Conservation (phyloP, 106 monocot genomes). For the Ottelia alismoides region DNA sequence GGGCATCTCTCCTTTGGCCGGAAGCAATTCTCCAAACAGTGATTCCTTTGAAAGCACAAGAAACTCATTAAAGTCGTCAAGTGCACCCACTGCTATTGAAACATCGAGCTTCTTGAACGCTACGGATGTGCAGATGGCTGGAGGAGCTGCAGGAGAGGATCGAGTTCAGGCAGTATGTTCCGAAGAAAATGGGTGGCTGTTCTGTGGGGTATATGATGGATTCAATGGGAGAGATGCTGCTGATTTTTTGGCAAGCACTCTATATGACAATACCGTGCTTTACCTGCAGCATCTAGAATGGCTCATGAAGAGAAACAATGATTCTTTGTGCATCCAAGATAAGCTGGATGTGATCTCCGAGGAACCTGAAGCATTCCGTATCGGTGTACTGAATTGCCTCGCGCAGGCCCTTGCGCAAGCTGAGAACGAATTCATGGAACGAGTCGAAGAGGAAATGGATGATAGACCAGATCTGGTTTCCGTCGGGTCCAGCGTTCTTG, state of each 20-base stretch:
- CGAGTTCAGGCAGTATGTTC: conserved; percentile 90
- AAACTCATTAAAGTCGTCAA: conserved; percentile 17
- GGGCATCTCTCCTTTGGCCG: conserved; percentile 21
- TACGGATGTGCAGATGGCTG: conserved; percentile 61
- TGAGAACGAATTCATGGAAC: conserved; percentile 67
- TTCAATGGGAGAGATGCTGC: conserved; percentile 94
- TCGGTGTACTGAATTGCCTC: conserved; percentile 52
- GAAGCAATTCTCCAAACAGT: conserved; percentile 23
- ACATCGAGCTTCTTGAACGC: conserved; percentile 63
- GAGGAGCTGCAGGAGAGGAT: conserved; percentile 93
- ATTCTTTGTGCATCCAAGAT: neutral
- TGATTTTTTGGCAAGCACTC: conserved; percentile 62
- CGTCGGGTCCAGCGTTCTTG: conserved; percentile 62
- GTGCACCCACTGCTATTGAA: conserved; percentile 28
- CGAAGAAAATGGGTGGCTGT: conserved; percentile 74
- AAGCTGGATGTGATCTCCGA: neutral
- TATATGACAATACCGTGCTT: conserved; percentile 54
- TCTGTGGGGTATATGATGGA: conserved; percentile 91
- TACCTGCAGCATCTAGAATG: conserved; percentile 38
- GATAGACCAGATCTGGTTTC: conserved; percentile 76
- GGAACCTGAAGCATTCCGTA: conserved; percentile 19
- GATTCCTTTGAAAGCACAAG: conserved; percentile 17
- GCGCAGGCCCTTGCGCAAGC: conserved; percentile 46
- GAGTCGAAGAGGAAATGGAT: conserved; percentile 79
- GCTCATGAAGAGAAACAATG: conserved; percentile 22